Base-by-base conservation (phyloP, 116 monocot genomes). In the Iris pallida region DNA sequence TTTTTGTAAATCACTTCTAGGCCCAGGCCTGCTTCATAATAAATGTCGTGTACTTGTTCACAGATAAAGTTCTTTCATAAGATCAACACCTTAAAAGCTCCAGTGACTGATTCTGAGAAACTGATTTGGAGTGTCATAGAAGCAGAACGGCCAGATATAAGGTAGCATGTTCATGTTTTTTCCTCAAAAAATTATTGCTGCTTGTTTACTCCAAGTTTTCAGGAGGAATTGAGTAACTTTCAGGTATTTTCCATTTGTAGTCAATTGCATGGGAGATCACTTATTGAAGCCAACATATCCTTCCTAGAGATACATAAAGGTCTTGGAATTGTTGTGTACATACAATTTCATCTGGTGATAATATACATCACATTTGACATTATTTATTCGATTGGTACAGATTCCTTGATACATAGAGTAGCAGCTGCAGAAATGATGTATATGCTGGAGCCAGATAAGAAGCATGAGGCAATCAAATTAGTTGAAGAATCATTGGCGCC, bases 41-140 rank as follows among this genome's bases (percentile, higher is more conserved):
- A 54, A 41, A 67, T 67, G 45, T 8, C 48, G 19, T 52, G 16
- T 54, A 42, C 15, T 42, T 0, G 53, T n/a, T 9, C 16, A 12
- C 85, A 95, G 95, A 88, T 95, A 74, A 81, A 68, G 40, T 91
- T 95, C 66, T 91, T 95, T 61, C 91, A 91, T 59, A 91, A 86
- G 68, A 68, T 89, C 45, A 76, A 68, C 75, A 86, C 55, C 61
- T 76, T 78, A 19, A 19, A 82, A 61, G 61, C 80, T 74, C 86
- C 96, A 57, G 80, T 66, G n/a, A 82, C 89, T 12, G 87, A 92
- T 59, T 52, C 87, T 4, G 91, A 91, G 68, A 91, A 91, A 77
- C 79, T 96, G 51, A 59, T 96, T 65, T 89, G 70, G 82, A 82
- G 59, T 55, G 96, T 96, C 12, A 49, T 96, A 57, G 96, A 89